Evolutionary conservation across 257 asterid species (phyloP).

Genomic region (Plectranthus barbatus): DNA sequence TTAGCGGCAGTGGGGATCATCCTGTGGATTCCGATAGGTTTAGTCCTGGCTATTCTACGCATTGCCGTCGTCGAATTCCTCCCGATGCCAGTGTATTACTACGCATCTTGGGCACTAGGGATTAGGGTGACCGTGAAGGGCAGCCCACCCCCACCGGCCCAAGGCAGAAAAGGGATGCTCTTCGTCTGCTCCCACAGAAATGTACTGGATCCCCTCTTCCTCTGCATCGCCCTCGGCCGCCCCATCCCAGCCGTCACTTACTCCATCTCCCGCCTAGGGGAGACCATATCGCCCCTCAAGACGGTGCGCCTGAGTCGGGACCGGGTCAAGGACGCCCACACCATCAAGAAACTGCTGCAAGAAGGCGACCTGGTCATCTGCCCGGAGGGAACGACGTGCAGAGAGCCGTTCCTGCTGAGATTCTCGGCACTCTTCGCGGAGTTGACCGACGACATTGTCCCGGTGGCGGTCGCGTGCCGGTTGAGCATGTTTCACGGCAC

Average conservation of each 20-base stretch:
- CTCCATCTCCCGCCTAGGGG: slow-evolving; percentile 58
- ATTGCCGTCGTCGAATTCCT: slow-evolving; percentile 46
- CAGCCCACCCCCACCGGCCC: slow-evolving; percentile 48
- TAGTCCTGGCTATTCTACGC: slow-evolving; percentile 46
- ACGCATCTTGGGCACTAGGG: slow-evolving; percentile 47
- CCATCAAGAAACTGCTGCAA: slow-evolving; percentile 38
- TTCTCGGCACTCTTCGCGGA: slow-evolving; percentile 70
- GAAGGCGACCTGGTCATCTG: slow-evolving; percentile 60
- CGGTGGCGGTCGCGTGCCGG: slow-evolving; percentile 50
- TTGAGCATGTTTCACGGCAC: slow-evolving; percentile 83
- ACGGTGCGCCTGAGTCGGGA: slow-evolving; percentile 53
- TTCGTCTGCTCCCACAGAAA: slow-evolving; percentile 69
- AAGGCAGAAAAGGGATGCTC: slow-evolving; percentile 42
- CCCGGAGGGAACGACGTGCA: slow-evolving; percentile 75
- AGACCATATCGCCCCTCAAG: slow-evolving; percentile 59
- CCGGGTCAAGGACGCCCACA: slow-evolving; percentile 44
- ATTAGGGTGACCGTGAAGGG: slow-evolving; percentile 50
- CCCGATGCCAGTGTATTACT: slow-evolving; percentile 51
- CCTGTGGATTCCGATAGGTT: slow-evolving; percentile 64
- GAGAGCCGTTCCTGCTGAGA: slow-evolving; percentile 61
- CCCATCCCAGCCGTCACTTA: slow-evolving; percentile 64
- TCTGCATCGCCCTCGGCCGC: slow-evolving; percentile 58
- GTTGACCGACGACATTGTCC: slow-evolving; percentile 54
- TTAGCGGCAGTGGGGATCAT: slow-evolving; percentile 45
- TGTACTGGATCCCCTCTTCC: slow-evolving; percentile 61